phyloP scores from a whole-genome alignment of 257 asterid species.

The Perilla frutescens region DNA sequence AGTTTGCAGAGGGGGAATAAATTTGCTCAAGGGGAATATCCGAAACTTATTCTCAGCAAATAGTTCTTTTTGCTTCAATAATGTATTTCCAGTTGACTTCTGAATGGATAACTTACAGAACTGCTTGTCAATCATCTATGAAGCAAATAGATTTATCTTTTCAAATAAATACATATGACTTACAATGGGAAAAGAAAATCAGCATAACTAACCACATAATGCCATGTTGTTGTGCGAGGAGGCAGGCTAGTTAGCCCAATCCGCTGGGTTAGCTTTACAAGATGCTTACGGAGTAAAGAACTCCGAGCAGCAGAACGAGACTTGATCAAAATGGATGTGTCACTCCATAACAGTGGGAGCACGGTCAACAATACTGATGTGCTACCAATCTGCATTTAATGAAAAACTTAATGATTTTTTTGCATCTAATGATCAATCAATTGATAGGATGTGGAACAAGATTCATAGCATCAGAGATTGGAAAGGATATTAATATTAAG shows the following conservation, averaged over 20 bases:
- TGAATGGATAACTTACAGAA: constrained; percentile 27
- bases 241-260: constrained; percentile 87
- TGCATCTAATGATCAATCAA: constrained; percentile 15
- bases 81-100: neutral
- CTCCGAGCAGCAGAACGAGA: constrained; percentile 78
- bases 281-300: constrained; percentile 91
- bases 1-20: constrained; percentile 16
- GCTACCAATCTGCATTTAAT: constrained; percentile 75
- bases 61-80: constrained; percentile 7
- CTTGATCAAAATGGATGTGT: constrained; percentile 65
- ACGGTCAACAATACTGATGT: constrained; percentile 63
- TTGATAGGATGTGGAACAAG: constrained; percentile 15
- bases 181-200: neutral
- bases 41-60: constrained; percentile 1
- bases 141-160: constrained; percentile 25
- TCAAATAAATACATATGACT: constrained; percentile 25
- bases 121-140: constrained; percentile 9
- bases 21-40: constrained; percentile 6
- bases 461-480: constrained; percentile 14
- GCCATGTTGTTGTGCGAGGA: constrained; percentile 82
- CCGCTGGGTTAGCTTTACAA: constrained; percentile 86
- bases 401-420: constrained; percentile 21
- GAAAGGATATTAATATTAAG: neutral
- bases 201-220: constrained; percentile 76
- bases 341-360: constrained; percentile 77